phyloP scores from a whole-genome alignment of 2,329 filamentous ascomycete species.

The Phyllosticta ampelicida region DNA sequence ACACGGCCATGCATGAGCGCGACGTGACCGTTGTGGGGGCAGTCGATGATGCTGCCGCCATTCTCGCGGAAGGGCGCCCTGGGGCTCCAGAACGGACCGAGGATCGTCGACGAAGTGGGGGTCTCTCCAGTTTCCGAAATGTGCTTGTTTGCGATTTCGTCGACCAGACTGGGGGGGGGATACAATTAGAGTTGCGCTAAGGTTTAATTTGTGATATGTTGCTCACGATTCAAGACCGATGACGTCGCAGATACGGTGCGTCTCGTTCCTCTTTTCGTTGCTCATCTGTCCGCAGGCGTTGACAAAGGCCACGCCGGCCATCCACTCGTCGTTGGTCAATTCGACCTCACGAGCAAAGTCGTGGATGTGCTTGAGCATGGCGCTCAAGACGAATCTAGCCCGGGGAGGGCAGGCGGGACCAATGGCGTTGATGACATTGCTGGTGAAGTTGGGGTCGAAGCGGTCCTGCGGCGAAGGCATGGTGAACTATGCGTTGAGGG shows the following conservation, averaged over 20 bases:
- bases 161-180: conserved; percentile 41
- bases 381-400: conserved; percentile 51
- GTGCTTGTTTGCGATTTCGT: conserved; percentile 56
- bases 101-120: conserved; percentile 65
- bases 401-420: conserved; percentile 58
- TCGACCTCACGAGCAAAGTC: conserved; percentile 70
- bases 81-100: conserved; percentile 69
- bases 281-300: conserved; percentile 63
- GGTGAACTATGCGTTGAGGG: background rate
- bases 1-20: conserved; percentile 61
- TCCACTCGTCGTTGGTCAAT: conserved; percentile 67
- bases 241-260: conserved; percentile 61
- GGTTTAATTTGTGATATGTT: conserved; percentile 41
- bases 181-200: conserved; percentile 22
- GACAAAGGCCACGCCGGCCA: conserved; percentile 62
- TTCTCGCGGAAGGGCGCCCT: conserved; percentile 61
- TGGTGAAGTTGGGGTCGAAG: conserved; percentile 70
- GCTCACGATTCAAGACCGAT: conserved; percentile 62
- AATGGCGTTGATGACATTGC: conserved; percentile 62
- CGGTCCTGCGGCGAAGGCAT: conserved; percentile 19
- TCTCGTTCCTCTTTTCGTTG: conserved; percentile 60
- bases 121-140: conserved; percentile 49
- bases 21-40: conserved; percentile 48
- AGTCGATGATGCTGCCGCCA: conserved; percentile 56
- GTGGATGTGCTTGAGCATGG: conserved; percentile 61